Base-by-base conservation (phyloP, 2,329 filamentous ascomycete genomes). In the Neofusicoccum laricinum region DNA sequence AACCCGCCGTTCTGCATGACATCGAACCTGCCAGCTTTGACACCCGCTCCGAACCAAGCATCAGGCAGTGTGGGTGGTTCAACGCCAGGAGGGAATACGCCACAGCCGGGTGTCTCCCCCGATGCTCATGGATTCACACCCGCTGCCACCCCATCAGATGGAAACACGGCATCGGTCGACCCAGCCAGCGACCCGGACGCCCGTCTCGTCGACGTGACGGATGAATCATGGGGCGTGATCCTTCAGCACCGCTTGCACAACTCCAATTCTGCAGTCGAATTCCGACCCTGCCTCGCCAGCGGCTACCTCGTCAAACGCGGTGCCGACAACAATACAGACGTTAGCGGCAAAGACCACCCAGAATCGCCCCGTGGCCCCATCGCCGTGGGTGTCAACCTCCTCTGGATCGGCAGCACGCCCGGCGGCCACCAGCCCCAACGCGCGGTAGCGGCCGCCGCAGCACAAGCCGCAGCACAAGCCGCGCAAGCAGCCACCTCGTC, bases 201-300 rank as follows among this genome's bases (percentile, higher is more conserved):
- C 0, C 85, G 89, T 19, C 84, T 96, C 11, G 79, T 91, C 17
- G 91, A 95, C 71, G 77, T 86, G 1, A 88, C 87, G 0, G 91
- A 95, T 70, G 89, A 91, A 67, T 90, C 86, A 0, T 94, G 90
- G 88, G 90, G 88, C 19, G 85, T 90, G 4, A 80, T 95, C 15
- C 82, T 91, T 46, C 83, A 86, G 0, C 89, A 92, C 72, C 82
- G 78, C n/a, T 68, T 75, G 0, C 77, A 73, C 71, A 78, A 74
- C 67, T 74, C 72, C 40, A 71, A 73, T 63, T 75, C 74, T 0
- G 71, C 72, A 41, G 69, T 71, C 65, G 71, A 75, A 66, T 73
- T 74, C 69, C 70, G 72, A 32, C 72, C 75, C 14, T 73, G 73
- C 4, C 72, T 81, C 17, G 78, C 80, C 32, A 77, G 75, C 7